Evolutionary conservation across 345 rosid genomes (phyloP).

Genomic region (Punica granatum): DNA sequence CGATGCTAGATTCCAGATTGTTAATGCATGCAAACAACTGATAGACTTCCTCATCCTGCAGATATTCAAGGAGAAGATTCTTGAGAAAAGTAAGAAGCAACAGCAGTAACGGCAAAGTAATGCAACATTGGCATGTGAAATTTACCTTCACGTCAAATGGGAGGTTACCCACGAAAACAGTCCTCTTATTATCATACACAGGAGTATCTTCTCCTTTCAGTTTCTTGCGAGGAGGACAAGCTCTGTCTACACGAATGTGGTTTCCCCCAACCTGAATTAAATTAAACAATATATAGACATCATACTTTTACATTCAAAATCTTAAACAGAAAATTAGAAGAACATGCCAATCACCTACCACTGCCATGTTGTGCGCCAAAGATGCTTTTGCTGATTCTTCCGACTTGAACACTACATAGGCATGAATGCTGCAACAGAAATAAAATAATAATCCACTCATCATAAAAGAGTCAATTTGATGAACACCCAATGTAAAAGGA

Average conservation of each 20-base stretch:
- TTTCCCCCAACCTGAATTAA: conserved; percentile 61
- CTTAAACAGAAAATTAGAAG: not conserved
- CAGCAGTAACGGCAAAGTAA: not conserved
- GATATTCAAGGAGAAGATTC: not conserved
- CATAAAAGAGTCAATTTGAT: not conserved
- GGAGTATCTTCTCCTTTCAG: conserved; percentile 51
- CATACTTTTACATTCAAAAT: conserved; percentile 3
- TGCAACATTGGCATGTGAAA: not conserved
- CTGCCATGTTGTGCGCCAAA: conserved; percentile 75
- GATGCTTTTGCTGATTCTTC: conserved; percentile 82
- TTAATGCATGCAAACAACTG: conserved; percentile 58
- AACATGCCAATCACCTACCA: conserved; percentile 61
- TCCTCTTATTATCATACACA: conserved; percentile 73
- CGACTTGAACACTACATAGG: conserved; percentile 76
- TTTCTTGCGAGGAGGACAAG: conserved; percentile 94
- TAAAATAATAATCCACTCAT: not conserved
- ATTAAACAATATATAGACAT: not conserved
- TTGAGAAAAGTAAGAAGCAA: not conserved
- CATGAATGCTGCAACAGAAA: conserved; percentile 64
- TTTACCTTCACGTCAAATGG: conserved; percentile 94
- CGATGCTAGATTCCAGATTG: conserved; percentile 53
- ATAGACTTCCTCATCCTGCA: conserved; percentile 92
- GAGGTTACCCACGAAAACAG: conserved; percentile 87
- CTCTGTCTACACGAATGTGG: conserved; percentile 93
- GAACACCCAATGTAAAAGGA: not conserved